phyloP scores from a whole-genome alignment of 345 rosid species.

The Aegle marmelos region DNA sequence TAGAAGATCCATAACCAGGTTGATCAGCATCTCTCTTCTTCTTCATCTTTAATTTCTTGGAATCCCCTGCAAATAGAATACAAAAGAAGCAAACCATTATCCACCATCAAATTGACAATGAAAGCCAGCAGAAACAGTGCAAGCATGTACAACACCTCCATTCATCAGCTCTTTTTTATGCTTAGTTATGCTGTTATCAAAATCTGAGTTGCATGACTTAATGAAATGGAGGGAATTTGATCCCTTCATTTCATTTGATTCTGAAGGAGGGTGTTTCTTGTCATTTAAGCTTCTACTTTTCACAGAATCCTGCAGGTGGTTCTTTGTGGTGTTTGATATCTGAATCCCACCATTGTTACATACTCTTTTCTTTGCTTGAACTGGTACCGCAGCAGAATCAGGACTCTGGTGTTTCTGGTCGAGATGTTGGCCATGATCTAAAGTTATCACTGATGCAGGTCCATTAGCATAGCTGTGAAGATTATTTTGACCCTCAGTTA shows the following conservation, averaged over 20 bases:
- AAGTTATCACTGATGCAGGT: conserved; percentile 18
- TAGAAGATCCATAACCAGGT: conserved; percentile 29
- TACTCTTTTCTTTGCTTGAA: conserved; percentile 31
- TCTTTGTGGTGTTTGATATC: conserved; percentile 35
- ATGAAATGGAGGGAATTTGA: conserved; percentile 12
- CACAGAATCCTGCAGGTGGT: conserved; percentile 30
- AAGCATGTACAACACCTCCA: conserved; percentile 30
- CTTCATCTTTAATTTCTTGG: conserved; percentile 34
- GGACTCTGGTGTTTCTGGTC: conserved; percentile 19
- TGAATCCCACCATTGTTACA: conserved; percentile 18
- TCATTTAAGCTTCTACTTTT: conserved; percentile 39
- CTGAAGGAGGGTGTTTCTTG: conserved; percentile 29
- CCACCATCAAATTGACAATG: background rate
- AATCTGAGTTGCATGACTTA: conserved; percentile 18
- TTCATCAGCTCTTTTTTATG: conserved; percentile 14
- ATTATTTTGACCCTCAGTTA: conserved; percentile 22
- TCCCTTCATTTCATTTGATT: conserved; percentile 25
- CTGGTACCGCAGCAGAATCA: conserved; percentile 20
- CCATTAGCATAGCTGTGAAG: conserved; percentile 32
- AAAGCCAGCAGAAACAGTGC: background rate
- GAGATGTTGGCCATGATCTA: conserved; percentile 20
- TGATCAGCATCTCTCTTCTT: conserved; percentile 44
- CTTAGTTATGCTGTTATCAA: conserved; percentile 6
- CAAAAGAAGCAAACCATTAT: conserved; percentile 11
- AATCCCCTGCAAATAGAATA: conserved; percentile 34